Evolutionary conservation across 2,329 filamentous ascomycete genomes (phyloP).

Genomic region (Clonostachys chloroleuca): DNA sequence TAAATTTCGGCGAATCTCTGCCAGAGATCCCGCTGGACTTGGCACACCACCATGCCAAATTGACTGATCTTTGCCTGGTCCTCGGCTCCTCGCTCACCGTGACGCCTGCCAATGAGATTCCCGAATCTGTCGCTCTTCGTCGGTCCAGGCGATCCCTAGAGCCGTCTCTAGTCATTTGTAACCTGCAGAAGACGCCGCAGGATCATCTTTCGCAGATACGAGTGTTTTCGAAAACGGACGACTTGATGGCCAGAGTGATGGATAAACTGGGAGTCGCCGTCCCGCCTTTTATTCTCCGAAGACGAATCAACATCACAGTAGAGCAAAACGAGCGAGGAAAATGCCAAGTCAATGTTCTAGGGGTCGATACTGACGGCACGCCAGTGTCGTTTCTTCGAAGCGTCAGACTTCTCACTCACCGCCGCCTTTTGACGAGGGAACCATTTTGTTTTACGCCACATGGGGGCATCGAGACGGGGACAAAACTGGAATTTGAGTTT

Average conservation of each 20-base stretch:
- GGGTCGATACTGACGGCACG: conserved; percentile 34
- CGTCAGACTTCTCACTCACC: conserved; percentile 28
- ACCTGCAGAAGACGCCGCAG: conserved; percentile 36
- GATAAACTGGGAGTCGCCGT: conserved; percentile 25
- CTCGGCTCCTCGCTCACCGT: conserved; percentile 40
- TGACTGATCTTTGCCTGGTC: conserved; percentile 38
- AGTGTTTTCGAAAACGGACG: conserved; percentile 27
- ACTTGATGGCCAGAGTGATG: conserved; percentile 34
- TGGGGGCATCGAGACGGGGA: conserved; percentile 11
- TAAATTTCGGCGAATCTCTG: conserved; percentile 37
- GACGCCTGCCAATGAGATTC: conserved; percentile 32
- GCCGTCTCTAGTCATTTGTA: conserved; percentile 35
- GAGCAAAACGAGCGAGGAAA: conserved; percentile 10
- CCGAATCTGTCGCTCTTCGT: conserved; percentile 22
- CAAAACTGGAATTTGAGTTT: conserved; percentile 26
- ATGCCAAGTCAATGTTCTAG: conserved; percentile 19
- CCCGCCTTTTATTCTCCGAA: conserved; percentile 27
- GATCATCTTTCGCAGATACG: conserved; percentile 25
- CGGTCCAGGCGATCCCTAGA: conserved; percentile 1
- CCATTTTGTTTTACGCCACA: conserved; percentile 30
- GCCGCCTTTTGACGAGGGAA: conserved; percentile 25
- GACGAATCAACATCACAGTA: conserved; percentile 21
- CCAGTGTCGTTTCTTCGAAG: conserved; percentile 31
- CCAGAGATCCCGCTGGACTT: conserved; percentile 19
- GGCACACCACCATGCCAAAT: conserved; percentile 27